Base-by-base conservation (phyloP, 805 yeast genomes). In the Teunomyces aglyptinius region DNA sequence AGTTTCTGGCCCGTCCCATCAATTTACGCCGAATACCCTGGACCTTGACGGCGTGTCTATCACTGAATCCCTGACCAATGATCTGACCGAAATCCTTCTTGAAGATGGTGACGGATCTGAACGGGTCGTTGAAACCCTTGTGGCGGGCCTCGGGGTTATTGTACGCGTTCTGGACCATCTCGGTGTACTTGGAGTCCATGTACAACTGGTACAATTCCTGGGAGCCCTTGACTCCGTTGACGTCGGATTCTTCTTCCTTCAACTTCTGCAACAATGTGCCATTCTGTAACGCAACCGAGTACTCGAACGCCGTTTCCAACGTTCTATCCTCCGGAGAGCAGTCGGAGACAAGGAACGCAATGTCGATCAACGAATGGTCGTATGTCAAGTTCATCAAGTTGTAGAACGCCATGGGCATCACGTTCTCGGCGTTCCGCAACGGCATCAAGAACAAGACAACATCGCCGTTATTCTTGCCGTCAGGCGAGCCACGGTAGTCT, bases 1-100 rank as follows among this genome's bases (percentile, higher is more conserved):
- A 87, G 60, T 87, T 87, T 65, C 96, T 75, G 1, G 95, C 94
- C 48, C 92, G 75, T 1, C 91, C 95, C 96, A 87, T 87, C 54
- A 87, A 65, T 59, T 87, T 87, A 54, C 96, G 73, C 60, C 96
- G 77, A 34, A 85, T 83, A 13, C 95, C 96, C 65, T 87, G 96
- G 20, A 86, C 89, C 61, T 86, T 85, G 19, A 87, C 90, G 24
- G 86, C 92, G 59, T 87, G 96, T 52, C 96, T 69, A 58, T 87
- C 95, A 55, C 83, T 77, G 58, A 87, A 87, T 2, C 94, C 90
- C 61, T 87, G 94, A 13, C 96, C 96, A 53, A 87, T 86, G 7
- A 77, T 78, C 65, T 87, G 94, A 38, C 96, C 91, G 59, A 87
- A 86, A 64, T 86, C 90, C 63, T 85, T 86, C 55, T 85, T 85